phyloP scores from a whole-genome alignment of 2,329 filamentous ascomycete species.

The Apiospora kogelbergensis region DNA sequence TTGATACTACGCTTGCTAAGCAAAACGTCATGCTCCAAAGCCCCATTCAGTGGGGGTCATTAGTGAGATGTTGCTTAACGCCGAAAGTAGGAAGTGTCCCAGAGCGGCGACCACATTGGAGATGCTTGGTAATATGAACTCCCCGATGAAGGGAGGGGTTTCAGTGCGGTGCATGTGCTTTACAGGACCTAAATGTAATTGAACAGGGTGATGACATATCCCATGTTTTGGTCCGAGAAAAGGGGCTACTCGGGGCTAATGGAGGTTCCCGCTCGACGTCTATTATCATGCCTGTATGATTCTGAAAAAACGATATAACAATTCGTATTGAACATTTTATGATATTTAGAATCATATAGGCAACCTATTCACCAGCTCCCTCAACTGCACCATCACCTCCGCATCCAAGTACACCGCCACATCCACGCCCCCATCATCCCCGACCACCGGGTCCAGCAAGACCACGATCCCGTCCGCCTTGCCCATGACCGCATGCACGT shows the following conservation, averaged over 20 bases:
- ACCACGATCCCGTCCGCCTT: constrained; percentile 42
- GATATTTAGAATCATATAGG: not conserved
- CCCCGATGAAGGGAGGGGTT: no score
- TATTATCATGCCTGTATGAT: no score
- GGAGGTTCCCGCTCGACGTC: no score
- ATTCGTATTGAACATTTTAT: no score
- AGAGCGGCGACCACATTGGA: not conserved
- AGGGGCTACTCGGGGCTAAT: no score
- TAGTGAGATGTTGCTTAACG: not conserved
- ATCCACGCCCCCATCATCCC: constrained; percentile 32
- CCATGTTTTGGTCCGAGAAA: no score
- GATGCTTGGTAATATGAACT: not conserved
- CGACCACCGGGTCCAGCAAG: constrained; percentile 34
- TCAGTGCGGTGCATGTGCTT: no score
- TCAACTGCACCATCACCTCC: constrained; percentile 17
- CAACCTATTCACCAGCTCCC: not conserved
- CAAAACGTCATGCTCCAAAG: not conserved
- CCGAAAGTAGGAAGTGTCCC: not conserved
- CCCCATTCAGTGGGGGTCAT: not conserved
- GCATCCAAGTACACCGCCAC: constrained; percentile 33
- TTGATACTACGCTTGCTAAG: not conserved
- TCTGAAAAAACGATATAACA: no score
- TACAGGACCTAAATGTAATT: no score
- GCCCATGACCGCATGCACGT: constrained; percentile 43
- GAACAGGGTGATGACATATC: no score